Base-by-base conservation (phyloP, 148 eudicot genomes). In the Hydrangea macrophylla region DNA sequence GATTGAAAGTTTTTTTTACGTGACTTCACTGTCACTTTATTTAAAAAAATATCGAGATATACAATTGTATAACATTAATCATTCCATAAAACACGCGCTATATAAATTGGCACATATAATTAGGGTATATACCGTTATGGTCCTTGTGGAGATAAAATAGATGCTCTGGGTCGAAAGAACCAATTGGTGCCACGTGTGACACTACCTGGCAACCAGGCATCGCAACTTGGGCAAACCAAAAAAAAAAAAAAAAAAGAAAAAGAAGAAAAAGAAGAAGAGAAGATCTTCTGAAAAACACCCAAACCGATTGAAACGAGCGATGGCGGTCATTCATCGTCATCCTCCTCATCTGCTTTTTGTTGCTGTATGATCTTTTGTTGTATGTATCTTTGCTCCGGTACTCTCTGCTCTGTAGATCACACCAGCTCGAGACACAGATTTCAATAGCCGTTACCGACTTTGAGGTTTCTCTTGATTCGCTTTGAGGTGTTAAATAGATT, bases 141-240 rank as follows among this genome's bases (percentile, higher is more conserved):
- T n/a, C n/a, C n/a, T n/a, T n/a, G n/a, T n/a, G n/a, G n/a, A n/a
- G 50, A 66, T 50, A 50, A 70, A 44, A 51, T 12, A 61, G 67
- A 61, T 70, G 73, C 73, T 54, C 32, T 58, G 45, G 36, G 30
- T 60, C 54, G 31, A 33, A 5, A 55, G 57, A 67, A 65, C 73
- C 44, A 74, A 23, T 50, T 3, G 8, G 15, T 17, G 76, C 81
- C 81, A 74, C 84, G 84, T 77, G 84, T 77, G 25, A 35, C 62
- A 35, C 56, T 60, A 73, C 74, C 84, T 80, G 84, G 81, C 84
- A 77, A 54, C 39, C 35, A 44, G 31, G 53, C 55, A 48, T 48
- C 53, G 53, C 22, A 48, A 15, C 53, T 48, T 48, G 53, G n/a
- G n/a, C n/a, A n/a, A n/a, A n/a, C n/a, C n/a, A n/a, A n/a, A n/a